A percentile compares a stretch with the other conserved stretches of the same genome.
These are phyloP conservation scores for Colletotrichum falcatum DNA, from an alignment of 2,329 filamentous ascomycete genomes.

Conservation along the genomic window DNA sequence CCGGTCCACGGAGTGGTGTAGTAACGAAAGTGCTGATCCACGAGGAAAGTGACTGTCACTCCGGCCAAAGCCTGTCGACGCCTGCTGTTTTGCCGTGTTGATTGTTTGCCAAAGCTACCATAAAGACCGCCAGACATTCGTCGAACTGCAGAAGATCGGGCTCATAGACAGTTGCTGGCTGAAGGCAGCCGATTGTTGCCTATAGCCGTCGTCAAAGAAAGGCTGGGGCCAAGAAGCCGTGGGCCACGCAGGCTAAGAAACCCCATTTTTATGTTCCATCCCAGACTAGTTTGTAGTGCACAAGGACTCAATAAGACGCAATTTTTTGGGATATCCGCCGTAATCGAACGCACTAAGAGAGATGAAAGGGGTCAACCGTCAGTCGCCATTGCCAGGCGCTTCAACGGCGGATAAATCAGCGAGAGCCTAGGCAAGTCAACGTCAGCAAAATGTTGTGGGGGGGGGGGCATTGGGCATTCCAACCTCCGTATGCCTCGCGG, in stretches of 20 bases:
- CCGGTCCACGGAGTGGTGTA: slow-evolving; percentile 37
- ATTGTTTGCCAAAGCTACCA: slow-evolving; percentile 44
- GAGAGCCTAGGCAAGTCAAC: slow-evolving; percentile 40
- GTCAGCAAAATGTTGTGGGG: background rate
- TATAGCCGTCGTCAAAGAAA: slow-evolving; percentile 19
- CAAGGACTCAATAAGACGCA: slow-evolving; percentile 42
- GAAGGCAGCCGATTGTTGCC: slow-evolving; percentile 15
- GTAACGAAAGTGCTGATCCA: slow-evolving; percentile 42
- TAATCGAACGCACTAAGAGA: slow-evolving; percentile 38
- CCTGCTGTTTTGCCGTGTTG: slow-evolving; percentile 41
- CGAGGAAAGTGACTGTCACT: slow-evolving; percentile 39
- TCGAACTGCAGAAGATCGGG: slow-evolving; percentile 17
- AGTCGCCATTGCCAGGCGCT: slow-evolving; percentile 15
- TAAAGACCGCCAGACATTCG: slow-evolving; percentile 39
- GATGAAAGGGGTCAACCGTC: slow-evolving; percentile 21
- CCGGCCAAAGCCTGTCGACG: slow-evolving; percentile 42
- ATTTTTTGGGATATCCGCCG: slow-evolving; percentile 41
- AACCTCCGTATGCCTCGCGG: slow-evolving; percentile 60
- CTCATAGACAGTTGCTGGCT: slow-evolving; percentile 10
- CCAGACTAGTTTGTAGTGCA: slow-evolving; percentile 41
- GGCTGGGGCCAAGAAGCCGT: slow-evolving; percentile 9
- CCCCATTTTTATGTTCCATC: slow-evolving; percentile 39
- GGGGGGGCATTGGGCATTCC: slow-evolving; percentile 42
- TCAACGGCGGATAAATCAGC: slow-evolving; percentile 45
- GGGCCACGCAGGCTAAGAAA: slow-evolving; percentile 34